Percentiles rank a stretch among this genome's conserved stretches.
Evolutionary conservation across 768 basidiomycete species (phyloP).

Genomic region (Fomitopsis pulvina): DNA sequence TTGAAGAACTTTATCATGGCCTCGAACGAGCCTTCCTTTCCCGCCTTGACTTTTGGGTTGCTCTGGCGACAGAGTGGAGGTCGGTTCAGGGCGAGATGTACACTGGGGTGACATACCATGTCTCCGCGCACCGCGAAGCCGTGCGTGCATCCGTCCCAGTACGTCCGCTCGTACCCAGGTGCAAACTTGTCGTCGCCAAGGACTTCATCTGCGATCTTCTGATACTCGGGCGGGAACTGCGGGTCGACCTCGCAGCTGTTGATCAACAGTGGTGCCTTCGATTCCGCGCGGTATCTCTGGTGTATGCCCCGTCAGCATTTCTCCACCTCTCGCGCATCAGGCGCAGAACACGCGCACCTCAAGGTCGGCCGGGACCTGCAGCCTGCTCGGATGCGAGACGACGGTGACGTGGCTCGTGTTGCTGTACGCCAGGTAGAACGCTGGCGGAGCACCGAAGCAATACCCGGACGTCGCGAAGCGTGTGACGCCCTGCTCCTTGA

Average conservation of each 20-base stretch:
- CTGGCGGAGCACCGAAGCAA: conserved; percentile 40
- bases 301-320: too few species aligned
- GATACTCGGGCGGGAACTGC: conserved; percentile 44
- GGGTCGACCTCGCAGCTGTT: conserved; percentile 54
- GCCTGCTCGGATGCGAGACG: conserved; percentile 41
- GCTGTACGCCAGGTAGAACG: conserved; percentile 40
- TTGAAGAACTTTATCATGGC: conserved; percentile 47
- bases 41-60: conserved; percentile 45
- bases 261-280: conserved; percentile 57
- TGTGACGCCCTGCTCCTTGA: conserved; percentile 33
- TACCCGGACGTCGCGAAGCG: conserved; percentile 35
- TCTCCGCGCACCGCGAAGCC: conserved; percentile 36
- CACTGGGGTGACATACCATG: too few species aligned
- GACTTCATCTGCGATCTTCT: conserved; percentile 30
- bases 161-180: conserved; percentile 30
- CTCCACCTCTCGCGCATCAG: too few species aligned
- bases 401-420: conserved; percentile 33
- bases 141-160: conserved; percentile 23
- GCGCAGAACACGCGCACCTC: conserved; percentile 30
- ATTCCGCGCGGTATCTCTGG: conserved; percentile 37
- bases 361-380: conserved; percentile 31
- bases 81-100: too few species aligned
- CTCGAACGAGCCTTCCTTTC: conserved; percentile 59
- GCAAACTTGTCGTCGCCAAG: conserved; percentile 25
- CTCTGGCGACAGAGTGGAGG: too few species aligned